Evolutionary conservation across 352 stramenopile genomes (phyloP).

Genomic region (Halophytophthora batemanensis): DNA sequence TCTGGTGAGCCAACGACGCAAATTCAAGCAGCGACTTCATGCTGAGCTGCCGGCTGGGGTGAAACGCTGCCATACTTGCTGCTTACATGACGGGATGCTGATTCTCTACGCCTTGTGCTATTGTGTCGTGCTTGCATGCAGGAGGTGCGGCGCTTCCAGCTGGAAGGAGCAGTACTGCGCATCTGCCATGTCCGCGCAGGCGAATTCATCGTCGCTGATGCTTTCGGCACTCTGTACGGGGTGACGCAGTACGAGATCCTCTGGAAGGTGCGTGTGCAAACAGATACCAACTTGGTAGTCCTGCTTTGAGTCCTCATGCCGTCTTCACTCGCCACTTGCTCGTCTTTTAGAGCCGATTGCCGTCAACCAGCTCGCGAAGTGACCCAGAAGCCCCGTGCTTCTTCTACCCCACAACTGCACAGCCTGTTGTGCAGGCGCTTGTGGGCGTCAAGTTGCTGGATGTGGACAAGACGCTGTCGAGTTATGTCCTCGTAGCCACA

Average conservation of each 20-base stretch:
- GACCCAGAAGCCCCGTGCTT: constrained; percentile 8
- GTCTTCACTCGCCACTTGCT: neutral
- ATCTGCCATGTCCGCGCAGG: constrained; percentile 28
- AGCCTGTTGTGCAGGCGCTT: constrained; percentile 36
- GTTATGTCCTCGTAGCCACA: constrained; percentile 44
- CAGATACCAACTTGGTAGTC: neutral
- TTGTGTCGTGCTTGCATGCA: constrained; percentile 9
- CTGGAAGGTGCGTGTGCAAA: constrained; percentile 44
- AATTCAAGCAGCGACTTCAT: neutral
- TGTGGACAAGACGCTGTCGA: constrained; percentile 48
- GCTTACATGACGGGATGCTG: too few relatives aligned
- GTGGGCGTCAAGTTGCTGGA: constrained; percentile 34
- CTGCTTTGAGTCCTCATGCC: neutral
- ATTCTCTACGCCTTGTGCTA: neutral
- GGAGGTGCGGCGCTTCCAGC: constrained; percentile 48
- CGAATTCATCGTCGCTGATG: constrained; percentile 47
- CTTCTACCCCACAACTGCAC: constrained; percentile 27
- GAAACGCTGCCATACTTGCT: neutral
- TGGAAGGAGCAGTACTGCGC: constrained; percentile 40
- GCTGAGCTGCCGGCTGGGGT: neutral
- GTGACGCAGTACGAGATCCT: constrained; percentile 50
- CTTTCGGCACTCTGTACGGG: constrained; percentile 42
- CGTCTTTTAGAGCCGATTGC: constrained; percentile 7
- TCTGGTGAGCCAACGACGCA: constrained; percentile 17
- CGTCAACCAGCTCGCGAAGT: neutral